Evolutionary conservation across 176 grass and related monocot species (phyloP), one percentile per base, ranked within the genome.

Genomic region (Oryza glaberrima): DNA sequence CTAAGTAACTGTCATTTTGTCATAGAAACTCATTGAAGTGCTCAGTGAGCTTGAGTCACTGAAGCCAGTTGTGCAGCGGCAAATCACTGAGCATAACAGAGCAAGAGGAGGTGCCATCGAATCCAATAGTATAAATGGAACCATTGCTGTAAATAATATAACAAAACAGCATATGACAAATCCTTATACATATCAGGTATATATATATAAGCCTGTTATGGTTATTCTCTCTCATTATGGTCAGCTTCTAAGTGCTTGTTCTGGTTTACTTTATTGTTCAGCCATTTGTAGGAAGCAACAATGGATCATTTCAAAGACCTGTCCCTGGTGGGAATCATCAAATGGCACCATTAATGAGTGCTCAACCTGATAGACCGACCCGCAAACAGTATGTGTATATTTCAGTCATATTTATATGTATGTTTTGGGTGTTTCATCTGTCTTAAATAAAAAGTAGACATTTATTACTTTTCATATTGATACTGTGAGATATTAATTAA

Each of bases 21-120:
- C 86, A 52, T 73, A 99, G 96, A 96, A 94, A 96, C 89, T 99
- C 47, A 75, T 80, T 60, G 90, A 89, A 88, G 93, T 99, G 56
- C 80, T 99, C 56, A 88, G 83, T 86, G 96, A 99, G 84, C 89
- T 99, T 69, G 96, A 99, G 85, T 77, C 93, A 72, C 76, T 99
- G 61, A 99, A 99, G 94, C 96, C 93, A 71, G 90, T 80, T 83
- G 96, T 94, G 69, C 90, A 90, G 60, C 81, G 41, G 25, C 91
- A 89, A 88, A 78, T 99, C 34, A 48, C 84, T 12, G 80, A 90
- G 73, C 90, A 90, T 69, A 94, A 99, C 52, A 83, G 77, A 87
- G 86, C 54, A 76, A 81, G 83, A 83, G 86, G 65, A 79, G 76
- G 76, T 82, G 86, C 76, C n/a, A 34, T 61, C 35, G 74, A 89